Evolutionary conservation across 2,329 filamentous ascomycete genomes (phyloP), one percentile per base, ranked within the genome.

Genomic region (Cladosporium austrohemisphaericum): DNA sequence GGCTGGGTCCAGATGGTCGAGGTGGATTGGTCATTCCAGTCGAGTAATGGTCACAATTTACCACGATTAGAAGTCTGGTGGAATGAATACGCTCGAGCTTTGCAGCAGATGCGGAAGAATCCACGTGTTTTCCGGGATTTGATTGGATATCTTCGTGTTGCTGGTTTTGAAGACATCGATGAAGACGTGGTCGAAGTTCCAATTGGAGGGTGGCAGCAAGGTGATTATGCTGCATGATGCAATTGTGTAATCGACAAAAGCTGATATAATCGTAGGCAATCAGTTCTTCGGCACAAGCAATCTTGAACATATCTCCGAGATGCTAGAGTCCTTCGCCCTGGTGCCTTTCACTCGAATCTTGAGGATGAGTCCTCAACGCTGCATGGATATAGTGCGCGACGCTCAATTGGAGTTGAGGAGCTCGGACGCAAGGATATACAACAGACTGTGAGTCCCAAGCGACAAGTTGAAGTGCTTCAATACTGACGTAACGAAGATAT

Each of bases 1-100:
- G 43, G 33, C n/a, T 47, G 43, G 43, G n/a, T 47, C 5, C 43
- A 47, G 6, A 47, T 47, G 43, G 32, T 14, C 8, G 33, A 47
- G 10, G 2, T 31, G 6, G 16, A 20, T 4, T 47, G 32, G 43
- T 8, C 2, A 5, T 47, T 47, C 14, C 25, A 23, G 16, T 47
- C 43, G 6, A 16, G n/a, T 2, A 36, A 14, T 10, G 25, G 31
- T 9, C 16, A 20, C 8, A 14, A 20, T 11, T 26, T 47, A 13
- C 43, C 33, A 1, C 1, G 13, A 2, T 33, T 47, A 7, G n/a
- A 5, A 11, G 8, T 1, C 18, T 47, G 43, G 43, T 31, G 32
- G 7, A 16, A 9, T 20, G n/a, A 14, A 3, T 47, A 47, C 19
- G 3, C 25, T 3, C 1, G 1, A 6, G 32, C 33, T 1, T 14